These are phyloP conservation scores for Fulvia fulva DNA, from an alignment of 2,329 filamentous ascomycete genomes.

Conservation along the genomic window DNA sequence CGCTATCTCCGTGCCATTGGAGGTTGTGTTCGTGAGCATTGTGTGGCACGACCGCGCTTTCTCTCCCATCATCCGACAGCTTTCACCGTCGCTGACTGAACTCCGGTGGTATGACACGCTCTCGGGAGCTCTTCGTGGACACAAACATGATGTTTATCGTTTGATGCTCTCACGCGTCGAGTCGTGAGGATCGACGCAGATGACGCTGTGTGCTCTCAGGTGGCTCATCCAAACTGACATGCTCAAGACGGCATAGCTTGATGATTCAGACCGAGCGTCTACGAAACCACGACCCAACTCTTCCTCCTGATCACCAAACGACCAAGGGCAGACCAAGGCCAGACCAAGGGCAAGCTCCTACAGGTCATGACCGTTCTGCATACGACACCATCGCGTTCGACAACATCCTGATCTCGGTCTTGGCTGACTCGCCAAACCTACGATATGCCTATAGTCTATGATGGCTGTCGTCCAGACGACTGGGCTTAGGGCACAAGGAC, in stretches of 20 bases:
- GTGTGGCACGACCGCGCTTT: background rate
- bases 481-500: background rate
- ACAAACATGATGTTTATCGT: background rate
- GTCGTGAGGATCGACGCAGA: background rate
- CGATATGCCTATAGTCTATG: background rate
- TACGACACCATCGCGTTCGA: background rate
- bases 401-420: background rate
- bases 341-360: background rate
- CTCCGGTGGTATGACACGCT: no score
- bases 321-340: no score
- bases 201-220: no score
- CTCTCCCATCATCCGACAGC: no score
- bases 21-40: background rate
- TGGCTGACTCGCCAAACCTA: background rate
- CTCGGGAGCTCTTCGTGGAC: background rate
- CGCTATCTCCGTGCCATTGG: background rate
- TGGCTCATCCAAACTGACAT: no score
- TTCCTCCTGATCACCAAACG: background rate
- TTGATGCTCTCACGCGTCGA: background rate
- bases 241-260: no score
- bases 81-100: no score
- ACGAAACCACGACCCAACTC: background rate
- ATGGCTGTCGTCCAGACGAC: background rate
- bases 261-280: no score
- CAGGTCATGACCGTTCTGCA: background rate